Evolutionary conservation across 768 basidiomycete species (phyloP), one percentile per base, ranked within the genome.

Genomic region (Mycena albidolilacea): DNA sequence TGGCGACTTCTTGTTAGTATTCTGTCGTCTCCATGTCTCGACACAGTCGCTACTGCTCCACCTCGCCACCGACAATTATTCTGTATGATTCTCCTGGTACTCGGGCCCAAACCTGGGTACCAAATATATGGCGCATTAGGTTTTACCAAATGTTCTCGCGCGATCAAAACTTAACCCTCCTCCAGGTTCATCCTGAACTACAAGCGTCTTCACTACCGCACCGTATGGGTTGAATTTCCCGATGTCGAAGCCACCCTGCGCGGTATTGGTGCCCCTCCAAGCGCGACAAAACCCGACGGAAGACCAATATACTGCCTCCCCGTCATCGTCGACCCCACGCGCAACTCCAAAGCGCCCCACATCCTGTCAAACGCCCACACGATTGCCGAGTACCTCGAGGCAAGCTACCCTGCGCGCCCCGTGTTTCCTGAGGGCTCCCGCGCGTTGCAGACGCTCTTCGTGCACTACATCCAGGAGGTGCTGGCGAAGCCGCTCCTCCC

Each of bases 321-420:
- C 5, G 90, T 90, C 44, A 87, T 95, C 72, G 83, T 91, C 38
- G 93, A 93, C 76, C 88, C 89, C 0, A 86, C 85, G 41, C 82
- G 84, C 1, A 84, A 87, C 60, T 82, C 84, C 6, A 79, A 77
- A 14, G 74, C 79, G 0, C 91, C 91, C 9, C 78, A 87, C 58
- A 84, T 92, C 11, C 81, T 93, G 43, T 88, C 92, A n/a, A 89
- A 91, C 69, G 83, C 87, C 21, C 88, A 89, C 77, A 82, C 78
- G 61, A 94, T 94, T 65, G 90, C 90, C 3, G 92, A 93, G 74
- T 93, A 93, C 78, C 88, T 94, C 44, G 93, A 94, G 76, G 79
- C 83, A 5, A 82, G 87, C 0, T 93, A 92, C 76, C 92, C 92
- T 1, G 91, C 91, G 0, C 89, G 92, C 5, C 90, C 91, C 0